These are phyloP conservation scores for Stenogyne calaminthoides DNA, from an alignment of 305 asterid species.

Conservation along the genomic window DNA sequence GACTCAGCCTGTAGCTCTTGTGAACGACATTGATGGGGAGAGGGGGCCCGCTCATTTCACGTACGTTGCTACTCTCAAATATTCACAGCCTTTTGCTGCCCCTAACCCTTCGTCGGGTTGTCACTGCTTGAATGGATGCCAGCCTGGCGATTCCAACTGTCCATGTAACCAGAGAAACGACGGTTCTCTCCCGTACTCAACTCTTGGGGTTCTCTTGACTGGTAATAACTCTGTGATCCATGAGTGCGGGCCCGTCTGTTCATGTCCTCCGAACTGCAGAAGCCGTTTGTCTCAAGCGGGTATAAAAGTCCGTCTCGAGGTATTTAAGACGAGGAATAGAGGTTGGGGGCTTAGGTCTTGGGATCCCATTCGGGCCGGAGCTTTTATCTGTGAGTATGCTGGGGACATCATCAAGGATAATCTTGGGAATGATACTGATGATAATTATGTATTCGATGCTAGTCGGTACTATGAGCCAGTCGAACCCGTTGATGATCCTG, in stretches of 20 bases:
- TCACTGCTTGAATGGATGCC: constrained; percentile 73
- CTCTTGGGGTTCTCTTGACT: constrained; percentile 62
- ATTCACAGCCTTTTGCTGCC: constrained; percentile 53
- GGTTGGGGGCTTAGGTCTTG: constrained; percentile 99
- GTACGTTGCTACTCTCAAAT: constrained; percentile 59
- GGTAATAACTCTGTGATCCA: constrained; percentile 50
- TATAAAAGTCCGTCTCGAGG: constrained; percentile 67
- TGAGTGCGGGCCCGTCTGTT: constrained; percentile 75
- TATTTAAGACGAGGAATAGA: constrained; percentile 72
- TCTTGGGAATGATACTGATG: constrained; percentile 45
- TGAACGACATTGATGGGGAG: constrained; percentile 81
- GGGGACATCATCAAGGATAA: constrained; percentile 66
- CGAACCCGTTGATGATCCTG: constrained; percentile 44
- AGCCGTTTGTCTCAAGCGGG: constrained; percentile 75
- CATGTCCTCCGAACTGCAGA: constrained; percentile 73
- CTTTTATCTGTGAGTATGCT: constrained; percentile 79
- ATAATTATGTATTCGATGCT: constrained; percentile 67
- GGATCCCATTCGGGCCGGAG: constrained; percentile 88
- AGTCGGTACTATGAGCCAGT: constrained; percentile 62
- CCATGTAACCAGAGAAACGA: constrained; percentile 63
- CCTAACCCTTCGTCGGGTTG: constrained; percentile 59
- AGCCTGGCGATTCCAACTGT: constrained; percentile 65
- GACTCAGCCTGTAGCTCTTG: constrained; percentile 69
- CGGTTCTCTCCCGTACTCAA: constrained; percentile 60
- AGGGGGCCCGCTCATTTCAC: constrained; percentile 91